Conservation (phyloP, 768 basidiomycete genomes). For the Scleroderma bovista region DNA sequence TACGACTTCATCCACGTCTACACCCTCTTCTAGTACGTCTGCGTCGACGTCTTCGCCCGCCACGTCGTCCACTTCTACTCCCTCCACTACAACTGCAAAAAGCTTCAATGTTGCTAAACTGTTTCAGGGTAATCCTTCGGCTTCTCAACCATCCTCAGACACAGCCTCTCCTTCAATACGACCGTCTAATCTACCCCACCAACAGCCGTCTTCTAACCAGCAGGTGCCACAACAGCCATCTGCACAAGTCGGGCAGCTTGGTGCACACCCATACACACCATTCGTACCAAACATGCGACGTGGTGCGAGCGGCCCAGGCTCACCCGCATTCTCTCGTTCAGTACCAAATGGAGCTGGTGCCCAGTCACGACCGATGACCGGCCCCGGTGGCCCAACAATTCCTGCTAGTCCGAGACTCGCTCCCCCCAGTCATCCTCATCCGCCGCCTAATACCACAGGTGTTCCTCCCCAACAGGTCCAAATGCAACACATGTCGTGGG, state of each 20-base stretch:
- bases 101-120: slow-evolving; percentile 32
- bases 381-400: slow-evolving; percentile 44
- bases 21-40: slow-evolving; percentile 12
- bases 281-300: slow-evolving; percentile 49
- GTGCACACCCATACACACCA: slow-evolving; percentile 38
- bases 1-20: slow-evolving; percentile 27
- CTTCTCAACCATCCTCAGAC: slow-evolving; percentile 48
- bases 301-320: slow-evolving; percentile 53
- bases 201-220: slow-evolving; percentile 33
- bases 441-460: slow-evolving; percentile 45
- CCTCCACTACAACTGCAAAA: slow-evolving; percentile 15
- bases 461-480: slow-evolving; percentile 43
- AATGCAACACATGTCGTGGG: slow-evolving; percentile 38
- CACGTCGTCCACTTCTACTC: slow-evolving; percentile 24
- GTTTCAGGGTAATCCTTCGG: slow-evolving; percentile 33
- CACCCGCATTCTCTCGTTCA: slow-evolving; percentile 59
- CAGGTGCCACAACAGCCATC: slow-evolving; percentile 35
- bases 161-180: slow-evolving; percentile 55
- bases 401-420: slow-evolving; percentile 63
- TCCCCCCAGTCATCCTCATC: slow-evolving; percentile 51
- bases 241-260: slow-evolving; percentile 36
- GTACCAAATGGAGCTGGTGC: slow-evolving; percentile 54
- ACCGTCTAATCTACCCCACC: slow-evolving; percentile 47
- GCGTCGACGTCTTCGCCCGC: slow-evolving; percentile 23
- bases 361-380: slow-evolving; percentile 42